Evolutionary conservation across 2,329 filamentous ascomycete genomes (phyloP), one percentile per base, ranked within the genome.

Genomic region (Aspergillus sp.): DNA sequence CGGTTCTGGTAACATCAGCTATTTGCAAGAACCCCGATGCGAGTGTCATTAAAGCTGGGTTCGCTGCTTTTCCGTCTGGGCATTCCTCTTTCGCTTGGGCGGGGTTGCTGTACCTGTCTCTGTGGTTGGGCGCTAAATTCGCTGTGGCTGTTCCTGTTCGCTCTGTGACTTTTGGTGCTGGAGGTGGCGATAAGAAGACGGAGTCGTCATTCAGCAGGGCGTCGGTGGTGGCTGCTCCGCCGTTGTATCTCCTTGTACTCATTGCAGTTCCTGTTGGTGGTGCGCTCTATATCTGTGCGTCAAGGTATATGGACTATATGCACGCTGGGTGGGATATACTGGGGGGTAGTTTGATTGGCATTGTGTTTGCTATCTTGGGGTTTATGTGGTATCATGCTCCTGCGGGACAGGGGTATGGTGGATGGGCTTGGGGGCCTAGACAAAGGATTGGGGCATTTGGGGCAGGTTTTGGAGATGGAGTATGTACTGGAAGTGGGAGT

Each of bases 251-350:
- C 1, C 41, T 42, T 17, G 41, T 42, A 10, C 17, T 42, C 21
- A 13, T 42, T n/a, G 41, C 48, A 2, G 25, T 51, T 8, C 48
- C 48, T 4, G 11, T 51, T 13, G 48, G 48, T 5, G 53, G 38
- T 15, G 38, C 53, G 2, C 23, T 55, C 5, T 55, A 55, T 25
- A 55, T 55, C 38, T 55, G 36, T 27, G 53, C 36, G 19, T n/a
- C 38, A 4, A 23, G 53, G 15, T 55, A 55, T 27, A 55, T 55
- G 53, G 53, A 55, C 23, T 55, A 55, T 3, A 55, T 55, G 53
- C 53, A 55, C 39, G 53, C 53, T 13, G 53, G 53, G 19, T 55
- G 53, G 53, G 39, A 55, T 55, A 55, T 55, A 2, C 6, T 55
- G 11, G 53, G 53, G 2, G 53, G 53, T 2, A 55, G 53, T 32